Evolutionary conservation across 345 rosid genomes (phyloP), one percentile per base, ranked within the genome.

Genomic region (Hibiscus syriacus): DNA sequence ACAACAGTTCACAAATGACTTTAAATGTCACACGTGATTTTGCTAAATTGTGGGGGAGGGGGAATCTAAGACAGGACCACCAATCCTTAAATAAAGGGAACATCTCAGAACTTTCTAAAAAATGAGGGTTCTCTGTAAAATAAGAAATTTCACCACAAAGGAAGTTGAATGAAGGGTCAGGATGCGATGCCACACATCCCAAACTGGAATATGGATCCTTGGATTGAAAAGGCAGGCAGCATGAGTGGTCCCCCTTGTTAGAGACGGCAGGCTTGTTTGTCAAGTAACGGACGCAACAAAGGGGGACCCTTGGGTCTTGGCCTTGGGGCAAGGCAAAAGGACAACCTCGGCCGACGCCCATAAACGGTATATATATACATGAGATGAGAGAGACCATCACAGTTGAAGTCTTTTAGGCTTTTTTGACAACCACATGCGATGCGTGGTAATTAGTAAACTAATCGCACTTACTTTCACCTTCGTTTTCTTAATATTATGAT

Each of bases 191-290:
- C 43, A 39, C 49, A 61, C 3, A 43, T 61, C 62, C 1, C 56
- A 41, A 68, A 39, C n/a, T n/a, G n/a, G n/a, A n/a, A n/a, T n/a
- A n/a, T n/a, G n/a, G n/a, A n/a, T n/a, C n/a, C n/a, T n/a, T n/a
- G n/a, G n/a, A n/a, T n/a, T n/a, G n/a, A n/a, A n/a, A n/a, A n/a
- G n/a, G n/a, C n/a, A n/a, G 13, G 13, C 6, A 1, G n/a, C 11
- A 41, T 6, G 11, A 17, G 76, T 75, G 84, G 84, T 81, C 84
- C 84, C 80, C 73, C 13, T 2, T 1, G 38, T 26, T 27, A 65
- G 53, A 41, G 50, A 60, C 73, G 26, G 26, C 19, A 30, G 34
- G 14, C 8, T 26, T 17, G 43, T 26, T 45, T 55, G 54, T 26
- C 43, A 55, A 6, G 50, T 39, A 5, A 25, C 10, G 27, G 17